Evolutionary conservation across 495 filamentous ascomycete species (phyloP).

Genomic region (Cercophora sp.): DNA sequence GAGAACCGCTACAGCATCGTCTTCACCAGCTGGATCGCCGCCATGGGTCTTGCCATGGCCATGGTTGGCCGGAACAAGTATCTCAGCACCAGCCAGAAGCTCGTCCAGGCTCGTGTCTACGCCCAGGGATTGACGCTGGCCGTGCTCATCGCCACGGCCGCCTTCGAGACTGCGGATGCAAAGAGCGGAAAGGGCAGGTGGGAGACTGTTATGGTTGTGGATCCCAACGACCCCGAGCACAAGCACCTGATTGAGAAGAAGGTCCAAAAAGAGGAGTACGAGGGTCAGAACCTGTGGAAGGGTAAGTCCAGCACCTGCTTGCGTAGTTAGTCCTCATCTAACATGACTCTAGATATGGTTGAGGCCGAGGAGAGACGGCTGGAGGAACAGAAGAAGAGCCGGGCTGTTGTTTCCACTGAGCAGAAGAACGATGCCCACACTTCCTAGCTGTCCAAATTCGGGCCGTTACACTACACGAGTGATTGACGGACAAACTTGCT

Average conservation of each 20-base stretch:
- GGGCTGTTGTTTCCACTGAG: constrained; percentile 9
- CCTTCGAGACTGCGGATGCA: constrained; percentile 83
- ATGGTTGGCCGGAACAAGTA: constrained; percentile 77
- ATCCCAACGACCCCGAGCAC: constrained; percentile 67
- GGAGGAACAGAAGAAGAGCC: constrained; percentile 51
- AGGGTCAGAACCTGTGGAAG: constrained; percentile 84
- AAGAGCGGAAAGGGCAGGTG: constrained; percentile 69
- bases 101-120: constrained; percentile 96
- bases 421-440: no score
- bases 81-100: constrained; percentile 75
- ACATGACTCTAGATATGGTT: constrained; percentile 59
- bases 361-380: constrained; percentile 69
- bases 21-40: constrained; percentile 74
- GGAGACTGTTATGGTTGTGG: constrained; percentile 68
- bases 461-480: no score
- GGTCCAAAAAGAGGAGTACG: constrained; percentile 67
- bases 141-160: constrained; percentile 81
- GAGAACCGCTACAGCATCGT: constrained; percentile 91
- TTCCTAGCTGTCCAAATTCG: not conserved
- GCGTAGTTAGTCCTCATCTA: no score
- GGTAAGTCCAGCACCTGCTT: no score
- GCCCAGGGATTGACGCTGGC: constrained; percentile 92
- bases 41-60: constrained; percentile 71
- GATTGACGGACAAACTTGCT: no score
- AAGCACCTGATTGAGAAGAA: constrained; percentile 69